Conservation (phyloP, 805 yeast genomes). For the Hemisphaericaspora nanyangensis region DNA sequence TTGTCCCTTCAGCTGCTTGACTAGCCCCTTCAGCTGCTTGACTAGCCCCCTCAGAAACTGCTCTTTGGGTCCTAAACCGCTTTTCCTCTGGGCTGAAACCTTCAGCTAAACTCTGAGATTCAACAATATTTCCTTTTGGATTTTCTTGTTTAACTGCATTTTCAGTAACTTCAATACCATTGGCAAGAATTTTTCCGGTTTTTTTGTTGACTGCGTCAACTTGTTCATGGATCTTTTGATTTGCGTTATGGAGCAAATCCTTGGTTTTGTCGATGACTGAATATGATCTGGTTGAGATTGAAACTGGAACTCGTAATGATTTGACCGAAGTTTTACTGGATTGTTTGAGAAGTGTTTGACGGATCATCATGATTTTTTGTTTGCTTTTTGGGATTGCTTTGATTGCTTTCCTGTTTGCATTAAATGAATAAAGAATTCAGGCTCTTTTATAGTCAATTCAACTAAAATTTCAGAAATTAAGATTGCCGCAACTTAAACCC, state of each 20-base stretch:
- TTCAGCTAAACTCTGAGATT: constrained; percentile 25
- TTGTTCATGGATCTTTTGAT: constrained; percentile 29
- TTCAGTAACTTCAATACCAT: constrained; percentile 17
- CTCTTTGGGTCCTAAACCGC: neutral
- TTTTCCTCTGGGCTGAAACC: constrained; percentile 22
- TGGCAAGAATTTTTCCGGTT: constrained; percentile 30
- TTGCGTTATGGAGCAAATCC: constrained; percentile 16
- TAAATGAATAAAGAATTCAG: too few species aligned
- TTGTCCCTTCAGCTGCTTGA: constrained; percentile 2
- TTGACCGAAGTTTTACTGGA: neutral
- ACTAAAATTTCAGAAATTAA: too few species aligned
- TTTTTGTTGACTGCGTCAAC: constrained; percentile 32
- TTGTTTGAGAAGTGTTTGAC: constrained; percentile 2
- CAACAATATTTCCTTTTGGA: constrained; percentile 2
- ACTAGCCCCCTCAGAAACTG: constrained; percentile 6
- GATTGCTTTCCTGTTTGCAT: too few species aligned
- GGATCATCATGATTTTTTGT: constrained; percentile 4
- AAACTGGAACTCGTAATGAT: neutral
- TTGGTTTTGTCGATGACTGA: constrained; percentile 33
- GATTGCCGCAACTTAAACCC: too few species aligned
- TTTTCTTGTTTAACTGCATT: constrained; percentile 1
- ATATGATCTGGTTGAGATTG: constrained; percentile 7
- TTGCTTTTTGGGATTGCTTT: too few species aligned
- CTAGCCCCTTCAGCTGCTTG: constrained; percentile 9
- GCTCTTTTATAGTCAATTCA: too few species aligned